A percentile compares a stretch with the other conserved stretches of the same genome.
phyloP scores from a whole-genome alignment of 139 green algal species.

The Pseudopediastrum boryanum region DNA sequence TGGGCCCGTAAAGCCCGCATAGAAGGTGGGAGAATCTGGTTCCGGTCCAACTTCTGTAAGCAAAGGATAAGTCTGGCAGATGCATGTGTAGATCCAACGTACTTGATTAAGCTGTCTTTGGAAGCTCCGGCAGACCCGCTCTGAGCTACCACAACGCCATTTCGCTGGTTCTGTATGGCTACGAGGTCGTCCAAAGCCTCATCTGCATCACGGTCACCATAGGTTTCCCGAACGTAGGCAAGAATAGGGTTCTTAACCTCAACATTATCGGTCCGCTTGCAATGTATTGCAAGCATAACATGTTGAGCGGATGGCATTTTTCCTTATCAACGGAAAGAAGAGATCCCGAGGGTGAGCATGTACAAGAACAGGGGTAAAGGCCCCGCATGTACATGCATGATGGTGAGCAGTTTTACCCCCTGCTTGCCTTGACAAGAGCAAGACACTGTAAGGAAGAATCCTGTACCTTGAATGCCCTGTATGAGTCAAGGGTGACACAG shows the following conservation, averaged over 20 bases:
- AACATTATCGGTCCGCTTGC: slow-evolving; percentile 75
- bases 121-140: slow-evolving; percentile 44
- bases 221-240: slow-evolving; percentile 69
- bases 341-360: not conserved
- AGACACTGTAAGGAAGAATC: not conserved
- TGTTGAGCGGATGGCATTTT: slow-evolving; percentile 43
- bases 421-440: too few species aligned
- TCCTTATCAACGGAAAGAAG: not conserved
- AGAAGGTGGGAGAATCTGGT: not conserved
- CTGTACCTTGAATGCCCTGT: not conserved
- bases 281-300: slow-evolving; percentile 76
- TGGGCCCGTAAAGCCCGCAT: not conserved
- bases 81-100: not conserved
- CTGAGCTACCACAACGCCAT: slow-evolving; percentile 50
- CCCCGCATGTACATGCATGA: not conserved
- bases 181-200: slow-evolving; percentile 77
- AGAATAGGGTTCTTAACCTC: slow-evolving; percentile 75
- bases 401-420: not conserved
- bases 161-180: slow-evolving; percentile 60
- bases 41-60: not conserved
- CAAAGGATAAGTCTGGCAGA: not conserved
- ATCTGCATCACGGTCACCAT: slow-evolving; percentile 57
- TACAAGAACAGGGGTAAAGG: not conserved
- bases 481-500: not conserved
- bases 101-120: slow-evolving; percentile 73